These are phyloP conservation scores for Talinum fruticosum DNA, from an alignment of 148 eudicot genomes.

Conservation along the genomic window DNA sequence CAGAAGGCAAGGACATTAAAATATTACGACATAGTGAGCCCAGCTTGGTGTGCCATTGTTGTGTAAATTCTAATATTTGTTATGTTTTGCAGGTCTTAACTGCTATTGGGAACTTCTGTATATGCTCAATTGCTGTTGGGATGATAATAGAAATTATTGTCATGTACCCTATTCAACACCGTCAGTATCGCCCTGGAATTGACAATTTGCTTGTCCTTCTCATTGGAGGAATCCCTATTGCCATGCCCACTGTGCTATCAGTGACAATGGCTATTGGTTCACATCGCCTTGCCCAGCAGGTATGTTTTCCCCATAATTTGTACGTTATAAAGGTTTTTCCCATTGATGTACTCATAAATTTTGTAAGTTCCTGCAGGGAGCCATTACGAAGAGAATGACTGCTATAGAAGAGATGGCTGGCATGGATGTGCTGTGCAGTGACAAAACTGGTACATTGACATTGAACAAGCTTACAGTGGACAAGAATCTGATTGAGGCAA, in stretches of 20 bases:
- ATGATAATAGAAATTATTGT: slow-evolving; percentile 90
- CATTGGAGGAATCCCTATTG: slow-evolving; percentile 99
- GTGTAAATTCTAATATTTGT: slow-evolving; percentile 3
- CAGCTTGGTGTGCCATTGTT: neutral
- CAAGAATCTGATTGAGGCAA: slow-evolving; percentile 84
- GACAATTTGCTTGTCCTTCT: slow-evolving; percentile 97
- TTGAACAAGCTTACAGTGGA: slow-evolving; percentile 91
- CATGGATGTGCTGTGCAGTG: slow-evolving; percentile 96
- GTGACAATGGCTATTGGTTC: slow-evolving; percentile 99
- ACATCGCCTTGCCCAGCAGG: slow-evolving; percentile 97
- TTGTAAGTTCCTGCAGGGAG: slow-evolving; percentile 50
- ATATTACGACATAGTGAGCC: slow-evolving; percentile 1
- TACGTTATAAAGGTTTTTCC: too few species aligned
- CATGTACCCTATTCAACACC: slow-evolving; percentile 93
- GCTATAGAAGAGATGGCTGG: slow-evolving; percentile 99
- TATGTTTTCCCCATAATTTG: slow-evolving; percentile 25
- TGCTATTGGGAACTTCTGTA: slow-evolving; percentile 95
- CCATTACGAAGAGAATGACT: slow-evolving; percentile 94
- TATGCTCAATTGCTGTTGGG: slow-evolving; percentile 95
- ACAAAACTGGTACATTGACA: slow-evolving; percentile 90
- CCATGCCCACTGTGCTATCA: slow-evolving; percentile 97
- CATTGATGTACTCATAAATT: neutral
- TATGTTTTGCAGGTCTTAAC: slow-evolving; percentile 69
- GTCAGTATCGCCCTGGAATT: slow-evolving; percentile 91
- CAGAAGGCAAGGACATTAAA: slow-evolving; percentile 59